Conservation (phyloP, 202 grass and related monocot genomes). For the Cymbopogon flexuosus region DNA sequence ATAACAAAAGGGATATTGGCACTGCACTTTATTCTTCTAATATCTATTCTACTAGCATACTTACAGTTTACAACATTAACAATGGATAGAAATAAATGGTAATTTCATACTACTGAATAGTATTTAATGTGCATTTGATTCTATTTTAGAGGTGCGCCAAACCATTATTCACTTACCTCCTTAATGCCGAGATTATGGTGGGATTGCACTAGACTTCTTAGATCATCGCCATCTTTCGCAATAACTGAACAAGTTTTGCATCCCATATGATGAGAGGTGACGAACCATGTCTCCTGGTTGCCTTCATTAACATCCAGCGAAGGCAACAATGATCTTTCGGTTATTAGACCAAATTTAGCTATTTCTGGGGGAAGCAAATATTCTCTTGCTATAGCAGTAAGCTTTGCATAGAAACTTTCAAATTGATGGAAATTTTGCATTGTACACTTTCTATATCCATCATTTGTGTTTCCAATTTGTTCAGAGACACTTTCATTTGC, state of each 20-base stretch:
- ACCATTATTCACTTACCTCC: slow-evolving; percentile 47
- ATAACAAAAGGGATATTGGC: slow-evolving; percentile 4
- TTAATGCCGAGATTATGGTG: slow-evolving; percentile 51
- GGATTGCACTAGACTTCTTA: slow-evolving; percentile 62
- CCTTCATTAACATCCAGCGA: slow-evolving; percentile 39
- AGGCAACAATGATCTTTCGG: slow-evolving; percentile 51
- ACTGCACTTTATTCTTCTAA: slow-evolving; percentile 14
- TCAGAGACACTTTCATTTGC: slow-evolving; percentile 65
- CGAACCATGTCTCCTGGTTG: slow-evolving; percentile 54
- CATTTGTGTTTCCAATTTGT: slow-evolving; percentile 41
- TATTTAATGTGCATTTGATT: slow-evolving; percentile 21
- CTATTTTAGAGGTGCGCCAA: slow-evolving; percentile 16
- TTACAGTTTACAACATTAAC: slow-evolving; percentile 2
- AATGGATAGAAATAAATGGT: slow-evolving; percentile 27
- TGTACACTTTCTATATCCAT: slow-evolving; percentile 47
- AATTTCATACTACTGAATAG: neutral
- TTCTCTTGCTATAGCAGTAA: slow-evolving; percentile 76
- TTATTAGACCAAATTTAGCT: slow-evolving; percentile 72
- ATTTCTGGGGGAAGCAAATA: slow-evolving; percentile 75
- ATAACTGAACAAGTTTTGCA: slow-evolving; percentile 67
- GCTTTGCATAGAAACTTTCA: slow-evolving; percentile 59
- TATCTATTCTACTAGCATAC: slow-evolving; percentile 18
- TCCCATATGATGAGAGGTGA: slow-evolving; percentile 60
- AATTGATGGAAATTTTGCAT: slow-evolving; percentile 65
- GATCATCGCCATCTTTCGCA: slow-evolving; percentile 59